These are phyloP conservation scores for Pestalotiopsis fici DNA, from an alignment of 2,329 filamentous ascomycete species.

Conservation along the genomic window DNA sequence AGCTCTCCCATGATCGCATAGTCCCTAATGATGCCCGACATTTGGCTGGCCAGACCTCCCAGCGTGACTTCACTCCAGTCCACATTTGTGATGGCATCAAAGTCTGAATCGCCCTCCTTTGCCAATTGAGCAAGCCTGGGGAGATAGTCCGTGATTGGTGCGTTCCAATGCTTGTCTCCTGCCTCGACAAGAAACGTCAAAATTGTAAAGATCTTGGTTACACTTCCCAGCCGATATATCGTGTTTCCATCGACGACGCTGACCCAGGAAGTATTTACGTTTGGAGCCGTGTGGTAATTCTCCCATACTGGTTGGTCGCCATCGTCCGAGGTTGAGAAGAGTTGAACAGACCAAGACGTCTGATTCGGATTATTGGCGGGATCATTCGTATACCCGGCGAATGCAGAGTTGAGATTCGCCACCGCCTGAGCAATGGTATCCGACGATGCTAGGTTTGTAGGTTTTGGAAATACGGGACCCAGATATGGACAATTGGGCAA, in stretches of 20 bases:
- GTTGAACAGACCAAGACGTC: constrained; percentile 36
- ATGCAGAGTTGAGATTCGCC: constrained; percentile 28
- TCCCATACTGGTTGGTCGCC: constrained; percentile 25
- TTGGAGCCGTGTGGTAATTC: constrained; percentile 28
- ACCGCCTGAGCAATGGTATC: constrained; percentile 27
- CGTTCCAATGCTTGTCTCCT: constrained; percentile 27
- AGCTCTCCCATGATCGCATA: constrained; percentile 24
- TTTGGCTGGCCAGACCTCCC: constrained; percentile 5
- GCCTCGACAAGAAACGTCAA: constrained; percentile 28
- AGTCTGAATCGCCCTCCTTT: neutral
- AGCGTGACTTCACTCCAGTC: constrained; percentile 7
- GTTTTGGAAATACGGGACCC: constrained; percentile 34
- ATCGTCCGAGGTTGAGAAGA: constrained; percentile 26
- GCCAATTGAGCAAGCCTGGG: constrained; percentile 23
- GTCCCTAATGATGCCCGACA: constrained; percentile 7
- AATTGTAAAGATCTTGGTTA: constrained; percentile 33
- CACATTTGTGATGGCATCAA: constrained; percentile 1
- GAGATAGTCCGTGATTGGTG: constrained; percentile 27
- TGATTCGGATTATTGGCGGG: constrained; percentile 26
- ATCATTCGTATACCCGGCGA: constrained; percentile 26
- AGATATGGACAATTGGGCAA: constrained; percentile 32
- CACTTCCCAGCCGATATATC: constrained; percentile 29
- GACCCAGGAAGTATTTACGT: constrained; percentile 17
- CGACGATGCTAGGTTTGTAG: constrained; percentile 27
- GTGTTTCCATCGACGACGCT: constrained; percentile 25